Evolutionary conservation across 768 basidiomycete species (phyloP), one percentile per base, ranked within the genome.

Genomic region (Kwoniella mangroviensis): DNA sequence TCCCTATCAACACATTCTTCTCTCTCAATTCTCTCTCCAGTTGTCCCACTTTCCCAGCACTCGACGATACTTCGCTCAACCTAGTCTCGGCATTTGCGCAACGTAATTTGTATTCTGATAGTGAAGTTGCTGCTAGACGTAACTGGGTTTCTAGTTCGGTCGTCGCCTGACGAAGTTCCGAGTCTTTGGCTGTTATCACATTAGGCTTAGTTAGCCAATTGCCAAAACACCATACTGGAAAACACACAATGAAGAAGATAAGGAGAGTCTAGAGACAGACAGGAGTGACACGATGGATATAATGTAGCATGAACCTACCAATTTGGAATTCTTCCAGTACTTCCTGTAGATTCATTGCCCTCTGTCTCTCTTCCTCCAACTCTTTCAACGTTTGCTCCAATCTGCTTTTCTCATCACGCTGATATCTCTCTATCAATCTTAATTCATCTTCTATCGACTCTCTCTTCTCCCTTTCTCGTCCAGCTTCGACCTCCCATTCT

Each of bases 241-340:
- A 34, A 0, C 4, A 5, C 0, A 34, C 34, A 7, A 34, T 34
- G 34, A 34, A 7, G 1, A 34, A 26, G 6, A 34, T 34, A 34
- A 34, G 34, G 6, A 34, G 34, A 34, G 34, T 34, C 9, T 34
- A 7, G 34, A 34, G 34, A 34, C 6, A 34, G 34, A 34, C 34
- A 7, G 34, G 6, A 34, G 34, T 34, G 34, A 34, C 1, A 34
- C 6, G 34, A 34, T 34, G 1, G 40, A 21, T 71, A 45, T 10
- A 12, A 2, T 51, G 21, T 19, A 17, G 21, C 42, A 59, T 21
- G 34, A 45, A 42, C 2, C 28, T 75, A 95, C 96, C 91, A 63
- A 89, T 86, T 84, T 98, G 94, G 84, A 98, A 99, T 83, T 98
- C 97, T 79, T 93, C 90, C 76, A 99, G 84, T 3, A 99, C 97